These are phyloP conservation scores for Tillandsia fasciculata DNA, from an alignment of 176 grass and related monocot species.

Conservation along the genomic window DNA sequence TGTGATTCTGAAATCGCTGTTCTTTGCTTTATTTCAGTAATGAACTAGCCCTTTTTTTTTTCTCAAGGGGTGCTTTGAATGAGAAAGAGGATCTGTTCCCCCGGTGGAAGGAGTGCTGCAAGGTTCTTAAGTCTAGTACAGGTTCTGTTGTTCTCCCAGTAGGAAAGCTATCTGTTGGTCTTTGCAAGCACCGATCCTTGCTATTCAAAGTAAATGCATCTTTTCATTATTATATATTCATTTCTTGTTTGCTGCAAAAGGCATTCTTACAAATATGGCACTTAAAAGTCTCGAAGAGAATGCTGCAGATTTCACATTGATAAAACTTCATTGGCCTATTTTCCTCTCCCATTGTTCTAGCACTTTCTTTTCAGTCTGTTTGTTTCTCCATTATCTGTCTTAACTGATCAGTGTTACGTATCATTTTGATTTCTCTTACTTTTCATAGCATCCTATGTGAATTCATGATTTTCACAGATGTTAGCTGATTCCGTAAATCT, in stretches of 20 bases:
- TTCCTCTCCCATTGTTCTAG: neutral
- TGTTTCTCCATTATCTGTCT: no score
- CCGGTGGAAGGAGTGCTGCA: conserved; percentile 62
- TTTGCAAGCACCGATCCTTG: conserved; percentile 87
- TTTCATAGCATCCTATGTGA: neutral
- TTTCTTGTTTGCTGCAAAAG: conserved; percentile 8
- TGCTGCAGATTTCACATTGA: no score
- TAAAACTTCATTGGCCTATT: neutral
- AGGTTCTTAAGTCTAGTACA: conserved; percentile 49
- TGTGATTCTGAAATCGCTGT: neutral
- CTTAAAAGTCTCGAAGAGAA: no score
- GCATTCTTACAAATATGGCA: no score
- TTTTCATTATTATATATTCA: conserved; percentile 7
- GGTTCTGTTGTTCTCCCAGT: conserved; percentile 62
- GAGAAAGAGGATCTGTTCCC: conserved; percentile 60
- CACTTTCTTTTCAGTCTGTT: neutral
- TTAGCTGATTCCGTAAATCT: conserved; percentile 76
- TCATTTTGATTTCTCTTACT: neutral
- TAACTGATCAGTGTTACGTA: no score
- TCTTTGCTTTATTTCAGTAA: neutral
- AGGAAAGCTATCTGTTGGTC: conserved; percentile 71
- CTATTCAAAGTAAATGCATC: conserved; percentile 62
- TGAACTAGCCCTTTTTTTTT: conserved; percentile 5
- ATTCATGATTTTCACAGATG: conserved; percentile 37
- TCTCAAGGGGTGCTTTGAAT: conserved; percentile 45